Percentiles rank a stretch among this genome's conserved stretches.
Evolutionary conservation across 1,139 yeast genomes (phyloP).

Genomic region (Suhomyces chickasaworum): DNA sequence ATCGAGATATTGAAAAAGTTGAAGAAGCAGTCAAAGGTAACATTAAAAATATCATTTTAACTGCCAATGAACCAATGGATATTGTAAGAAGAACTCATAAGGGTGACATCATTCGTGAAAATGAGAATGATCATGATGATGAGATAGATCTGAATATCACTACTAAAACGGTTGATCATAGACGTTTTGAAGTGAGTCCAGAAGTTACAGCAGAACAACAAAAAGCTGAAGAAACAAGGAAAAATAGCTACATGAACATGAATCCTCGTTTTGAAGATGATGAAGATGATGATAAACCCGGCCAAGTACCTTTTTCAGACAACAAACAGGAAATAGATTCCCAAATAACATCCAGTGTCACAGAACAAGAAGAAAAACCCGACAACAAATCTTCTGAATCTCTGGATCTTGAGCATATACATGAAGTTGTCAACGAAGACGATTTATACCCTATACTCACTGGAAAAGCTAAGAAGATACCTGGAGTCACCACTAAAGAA

Average conservation of each 20-base stretch:
- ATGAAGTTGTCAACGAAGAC: constrained; percentile 12
- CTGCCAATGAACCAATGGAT: constrained; percentile 21
- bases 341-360: not conserved
- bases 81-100: constrained; percentile 74
- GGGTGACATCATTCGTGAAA: constrained; percentile 66
- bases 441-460: constrained; percentile 12
- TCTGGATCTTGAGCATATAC: constrained; percentile 14
- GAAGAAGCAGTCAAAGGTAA: constrained; percentile 66
- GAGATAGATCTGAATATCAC: constrained; percentile 38
- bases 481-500: not conserved
- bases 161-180: constrained; percentile 46
- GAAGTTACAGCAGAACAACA: constrained; percentile 4
- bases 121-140: constrained; percentile 30
- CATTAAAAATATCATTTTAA: constrained; percentile 22
- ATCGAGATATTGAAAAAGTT: constrained; percentile 69
- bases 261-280: constrained; percentile 23
- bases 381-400: constrained; percentile 12
- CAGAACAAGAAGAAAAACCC: constrained; percentile 2
- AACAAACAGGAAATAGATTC: not conserved
- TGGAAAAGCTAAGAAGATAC: constrained; percentile 1
- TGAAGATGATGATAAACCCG: constrained; percentile 23
- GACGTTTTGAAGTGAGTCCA: constrained; percentile 31
- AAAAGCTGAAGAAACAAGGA: constrained; percentile 7
- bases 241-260: constrained; percentile 16
- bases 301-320: constrained; percentile 10